phyloP scores from a whole-genome alignment of 2,329 filamentous ascomycete genomes.

The Rutstroemia sp. region DNA sequence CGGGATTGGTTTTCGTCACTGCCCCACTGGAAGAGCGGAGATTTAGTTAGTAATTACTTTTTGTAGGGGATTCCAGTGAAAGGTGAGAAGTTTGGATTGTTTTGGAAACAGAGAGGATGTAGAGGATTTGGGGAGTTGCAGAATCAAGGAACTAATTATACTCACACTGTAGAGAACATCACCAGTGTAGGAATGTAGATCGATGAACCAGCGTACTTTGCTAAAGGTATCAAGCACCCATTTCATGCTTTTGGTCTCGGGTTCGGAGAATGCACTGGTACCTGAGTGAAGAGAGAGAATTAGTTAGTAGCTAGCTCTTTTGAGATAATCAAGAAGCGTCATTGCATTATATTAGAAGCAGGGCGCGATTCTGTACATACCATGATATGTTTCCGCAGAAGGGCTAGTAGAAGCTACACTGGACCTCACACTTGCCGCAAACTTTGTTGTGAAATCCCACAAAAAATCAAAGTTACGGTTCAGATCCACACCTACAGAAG shows the following conservation, averaged over 20 bases:
- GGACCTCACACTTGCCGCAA: slow-evolving; percentile 33
- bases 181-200: slow-evolving; percentile 48
- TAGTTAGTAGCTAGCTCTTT: background rate
- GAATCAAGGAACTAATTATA: no score
- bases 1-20: slow-evolving; percentile 44
- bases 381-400: slow-evolving; percentile 31
- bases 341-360: no score
- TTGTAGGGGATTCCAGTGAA: no score
- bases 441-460: slow-evolving; percentile 43
- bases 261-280: slow-evolving; percentile 43
- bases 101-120: no score
- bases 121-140: no score
- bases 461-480: slow-evolving; percentile 53
- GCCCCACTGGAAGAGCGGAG: slow-evolving; percentile 36
- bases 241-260: slow-evolving; percentile 47
- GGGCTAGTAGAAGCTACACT: slow-evolving; percentile 33
- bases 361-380: slow-evolving; percentile 7
- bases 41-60: no score
- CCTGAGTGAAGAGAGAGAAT: slow-evolving; percentile 27
- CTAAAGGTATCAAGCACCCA: slow-evolving; percentile 43
- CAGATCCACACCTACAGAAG: slow-evolving; percentile 41
- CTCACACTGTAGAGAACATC: slow-evolving; percentile 41
- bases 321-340: no score
- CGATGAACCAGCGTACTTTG: slow-evolving; percentile 48
- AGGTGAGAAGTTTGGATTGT: no score